Conservation (phyloP, 2,329 filamentous ascomycete genomes). For the Aspergillus tanneri region DNA sequence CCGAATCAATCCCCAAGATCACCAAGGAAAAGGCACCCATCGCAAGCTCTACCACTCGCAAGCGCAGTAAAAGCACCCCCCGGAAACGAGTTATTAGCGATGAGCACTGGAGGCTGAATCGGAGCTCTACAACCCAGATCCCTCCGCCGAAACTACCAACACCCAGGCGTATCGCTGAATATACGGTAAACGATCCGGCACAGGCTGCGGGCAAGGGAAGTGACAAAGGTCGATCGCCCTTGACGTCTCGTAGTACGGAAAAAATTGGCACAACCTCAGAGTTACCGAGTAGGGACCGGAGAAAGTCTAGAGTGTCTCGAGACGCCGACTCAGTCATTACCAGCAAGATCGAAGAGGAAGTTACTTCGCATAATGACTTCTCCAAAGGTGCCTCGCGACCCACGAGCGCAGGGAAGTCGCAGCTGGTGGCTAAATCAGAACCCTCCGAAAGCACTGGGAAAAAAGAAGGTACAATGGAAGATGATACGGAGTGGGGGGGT, state of each 20-base stretch:
- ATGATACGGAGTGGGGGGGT: slow-evolving; percentile 37
- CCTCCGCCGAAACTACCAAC: slow-evolving; percentile 41
- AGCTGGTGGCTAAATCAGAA: slow-evolving; percentile 25
- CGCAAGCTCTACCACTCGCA: slow-evolving; percentile 31
- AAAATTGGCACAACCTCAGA: slow-evolving; percentile 22
- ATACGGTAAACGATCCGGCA: slow-evolving; percentile 35
- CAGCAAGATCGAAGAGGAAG: slow-evolving; percentile 22
- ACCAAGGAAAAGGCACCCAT: slow-evolving; percentile 26
- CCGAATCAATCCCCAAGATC: slow-evolving; percentile 25
- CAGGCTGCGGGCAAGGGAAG: slow-evolving; percentile 28
- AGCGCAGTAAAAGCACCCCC: slow-evolving; percentile 60
- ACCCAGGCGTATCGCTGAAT: slow-evolving; percentile 45
- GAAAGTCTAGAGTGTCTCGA: slow-evolving; percentile 26
- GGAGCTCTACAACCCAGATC: slow-evolving; percentile 47
- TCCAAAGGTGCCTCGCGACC: slow-evolving; percentile 23
- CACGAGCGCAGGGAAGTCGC: slow-evolving; percentile 24
- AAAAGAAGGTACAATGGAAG: slow-evolving; percentile 28
- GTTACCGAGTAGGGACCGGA: slow-evolving; percentile 24
- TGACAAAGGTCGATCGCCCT: slow-evolving; percentile 15
- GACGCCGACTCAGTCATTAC: slow-evolving; percentile 21
- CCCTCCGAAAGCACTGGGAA: slow-evolving; percentile 25
- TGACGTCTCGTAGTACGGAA: slow-evolving; percentile 15
- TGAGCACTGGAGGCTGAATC: slow-evolving; percentile 70
- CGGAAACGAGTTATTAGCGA: slow-evolving; percentile 93
- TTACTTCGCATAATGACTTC: slow-evolving; percentile 15